Evolutionary conservation across 345 rosid species (phyloP).

Genomic region (Rhodamnia rubescens): DNA sequence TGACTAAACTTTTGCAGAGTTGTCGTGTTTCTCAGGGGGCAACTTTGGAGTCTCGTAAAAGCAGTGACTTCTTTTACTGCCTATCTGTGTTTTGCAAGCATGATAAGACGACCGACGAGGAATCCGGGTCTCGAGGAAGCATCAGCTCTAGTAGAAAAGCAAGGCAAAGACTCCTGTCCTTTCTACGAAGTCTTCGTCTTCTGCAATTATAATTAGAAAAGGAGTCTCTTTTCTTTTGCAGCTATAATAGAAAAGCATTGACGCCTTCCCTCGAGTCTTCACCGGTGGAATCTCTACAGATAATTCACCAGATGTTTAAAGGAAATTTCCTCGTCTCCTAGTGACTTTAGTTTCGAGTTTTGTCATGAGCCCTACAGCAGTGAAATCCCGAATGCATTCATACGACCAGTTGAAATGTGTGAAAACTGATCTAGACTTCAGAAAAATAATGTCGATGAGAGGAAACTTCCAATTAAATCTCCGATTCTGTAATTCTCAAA

Average conservation of each 20-base stretch:
- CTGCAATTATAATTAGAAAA: too few relatives aligned
- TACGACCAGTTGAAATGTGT: neutral
- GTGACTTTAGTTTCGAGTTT: neutral
- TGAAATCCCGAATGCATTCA: neutral
- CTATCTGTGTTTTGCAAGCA: too few relatives aligned
- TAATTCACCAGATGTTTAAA: neutral
- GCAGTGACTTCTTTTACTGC: too few relatives aligned
- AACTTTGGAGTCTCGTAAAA: neutral
- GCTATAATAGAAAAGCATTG: too few relatives aligned
- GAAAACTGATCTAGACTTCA: neutral
- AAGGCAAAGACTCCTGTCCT: too few relatives aligned
- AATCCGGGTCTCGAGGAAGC: too few relatives aligned
- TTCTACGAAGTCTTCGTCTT: too few relatives aligned
- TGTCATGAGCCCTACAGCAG: fast-evolving
- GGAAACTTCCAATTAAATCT: neutral
- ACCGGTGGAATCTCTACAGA: neutral
- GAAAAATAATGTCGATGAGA: neutral
- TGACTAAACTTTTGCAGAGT: too few relatives aligned
- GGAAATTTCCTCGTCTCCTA: neutral
- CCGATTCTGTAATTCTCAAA: neutral
- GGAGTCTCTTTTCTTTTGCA: too few relatives aligned
- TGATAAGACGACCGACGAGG: too few relatives aligned
- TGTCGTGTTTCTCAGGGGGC: neutral
- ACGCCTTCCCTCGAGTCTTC: too few relatives aligned
- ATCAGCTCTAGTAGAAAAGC: too few relatives aligned